Conservation (phyloP, 2,329 filamentous ascomycete species). For the Zasmidium citrigriseum region DNA sequence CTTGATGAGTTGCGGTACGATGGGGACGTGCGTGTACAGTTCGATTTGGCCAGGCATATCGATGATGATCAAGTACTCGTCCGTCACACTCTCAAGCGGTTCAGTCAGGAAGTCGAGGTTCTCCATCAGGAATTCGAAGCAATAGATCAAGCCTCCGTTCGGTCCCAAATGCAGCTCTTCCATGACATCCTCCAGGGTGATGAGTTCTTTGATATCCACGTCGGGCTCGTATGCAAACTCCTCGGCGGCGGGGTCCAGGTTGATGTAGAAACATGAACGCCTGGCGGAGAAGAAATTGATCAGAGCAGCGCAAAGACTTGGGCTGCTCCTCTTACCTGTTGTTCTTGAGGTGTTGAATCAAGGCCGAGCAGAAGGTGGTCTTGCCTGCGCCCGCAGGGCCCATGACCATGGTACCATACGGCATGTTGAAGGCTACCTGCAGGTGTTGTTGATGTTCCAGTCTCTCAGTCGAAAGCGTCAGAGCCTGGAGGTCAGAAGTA, state of each 20-base stretch:
- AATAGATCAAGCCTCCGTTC: constrained; percentile 92
- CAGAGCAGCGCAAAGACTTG: neutral
- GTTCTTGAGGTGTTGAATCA: constrained; percentile 90
- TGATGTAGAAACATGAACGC: constrained; percentile 96
- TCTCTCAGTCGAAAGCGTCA: too few species aligned
- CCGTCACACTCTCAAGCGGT: constrained; percentile 78
- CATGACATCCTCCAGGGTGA: constrained; percentile 94
- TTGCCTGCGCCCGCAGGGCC: constrained; percentile 96
- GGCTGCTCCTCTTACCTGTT: constrained; percentile 55
- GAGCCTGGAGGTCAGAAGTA: too few species aligned
- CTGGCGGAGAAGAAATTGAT: neutral
- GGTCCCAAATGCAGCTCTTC: constrained; percentile 88
- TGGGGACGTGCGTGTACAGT: constrained; percentile 94
- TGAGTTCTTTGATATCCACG: constrained; percentile 92
- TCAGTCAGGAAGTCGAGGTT: constrained; percentile 91
- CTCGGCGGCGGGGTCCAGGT: constrained; percentile 95
- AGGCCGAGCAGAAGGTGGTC: constrained; percentile 90
- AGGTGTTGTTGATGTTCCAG: neutral
- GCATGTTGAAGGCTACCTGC: constrained; percentile 42
- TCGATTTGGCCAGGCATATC: constrained; percentile 99
- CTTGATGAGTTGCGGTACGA: constrained; percentile 80
- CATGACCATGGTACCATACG: constrained; percentile 94
- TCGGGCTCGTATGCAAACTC: constrained; percentile 88
- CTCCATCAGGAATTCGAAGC: constrained; percentile 92
- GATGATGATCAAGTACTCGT: constrained; percentile 96